Evolutionary conservation across 352 stramenopile species (phyloP).

Genomic region (Stephanocyclus meneghinianus): DNA sequence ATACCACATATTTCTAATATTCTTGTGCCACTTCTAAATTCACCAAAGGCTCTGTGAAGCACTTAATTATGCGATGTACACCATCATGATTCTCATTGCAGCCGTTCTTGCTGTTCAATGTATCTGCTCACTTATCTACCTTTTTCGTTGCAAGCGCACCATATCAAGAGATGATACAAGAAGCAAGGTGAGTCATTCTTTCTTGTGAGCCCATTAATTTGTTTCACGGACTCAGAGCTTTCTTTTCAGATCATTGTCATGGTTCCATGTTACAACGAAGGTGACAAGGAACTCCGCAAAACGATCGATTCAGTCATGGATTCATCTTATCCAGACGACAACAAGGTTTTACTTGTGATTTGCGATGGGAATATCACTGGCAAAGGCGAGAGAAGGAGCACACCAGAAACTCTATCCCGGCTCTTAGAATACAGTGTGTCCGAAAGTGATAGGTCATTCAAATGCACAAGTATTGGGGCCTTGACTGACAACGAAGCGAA

Average conservation of each 20-base stretch:
- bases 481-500: conserved; percentile 49
- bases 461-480: conserved; percentile 61
- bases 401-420: conserved; percentile 53
- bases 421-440: too few relatives aligned
- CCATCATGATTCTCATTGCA: conserved; percentile 56
- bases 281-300: conserved; percentile 67
- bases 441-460: conserved; percentile 56
- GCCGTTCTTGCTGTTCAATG: conserved; percentile 43
- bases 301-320: conserved; percentile 64
- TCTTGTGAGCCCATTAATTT: too few relatives aligned
- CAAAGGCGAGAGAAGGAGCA: conserved; percentile 52
- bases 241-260: conserved; percentile 73
- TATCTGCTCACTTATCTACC: conserved; percentile 46
- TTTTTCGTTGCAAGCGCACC: conserved; percentile 41
- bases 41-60: conserved; percentile 38
- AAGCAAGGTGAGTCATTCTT: too few relatives aligned
- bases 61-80: conserved; percentile 66
- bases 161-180: conserved; percentile 55
- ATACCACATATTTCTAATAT: background rate
- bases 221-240: too few relatives aligned
- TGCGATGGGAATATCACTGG: conserved; percentile 65
- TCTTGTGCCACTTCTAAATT: background rate
- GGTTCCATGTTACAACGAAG: conserved; percentile 74
- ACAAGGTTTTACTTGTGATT: conserved; percentile 66
- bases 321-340: conserved; percentile 67